These are phyloP conservation scores for Lolium rigidum DNA, from an alignment of 176 grass and related monocot species.

Conservation along the genomic window DNA sequence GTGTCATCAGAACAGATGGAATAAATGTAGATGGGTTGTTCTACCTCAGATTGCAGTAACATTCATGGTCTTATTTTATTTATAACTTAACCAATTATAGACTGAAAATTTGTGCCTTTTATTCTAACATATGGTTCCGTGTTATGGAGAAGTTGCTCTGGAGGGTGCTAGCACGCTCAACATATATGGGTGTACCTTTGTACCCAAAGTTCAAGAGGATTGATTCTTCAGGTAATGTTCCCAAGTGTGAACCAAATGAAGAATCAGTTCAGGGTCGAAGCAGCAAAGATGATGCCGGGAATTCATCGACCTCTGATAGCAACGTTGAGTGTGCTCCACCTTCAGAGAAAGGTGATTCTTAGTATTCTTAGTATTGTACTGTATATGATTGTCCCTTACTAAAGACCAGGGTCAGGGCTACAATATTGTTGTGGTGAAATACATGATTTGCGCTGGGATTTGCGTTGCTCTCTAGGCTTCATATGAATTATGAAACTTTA, in stretches of 20 bases:
- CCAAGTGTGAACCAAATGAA: no score
- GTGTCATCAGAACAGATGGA: background rate
- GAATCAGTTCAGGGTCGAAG: background rate
- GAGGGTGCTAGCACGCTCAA: no score
- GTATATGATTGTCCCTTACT: background rate
- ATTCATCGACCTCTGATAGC: background rate
- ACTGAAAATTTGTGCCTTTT: background rate
- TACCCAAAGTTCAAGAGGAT: background rate
- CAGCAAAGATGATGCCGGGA: slow-evolving; percentile 42
- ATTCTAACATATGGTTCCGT: background rate
- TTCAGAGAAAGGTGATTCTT: background rate
- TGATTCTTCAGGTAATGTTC: background rate
- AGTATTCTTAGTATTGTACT: background rate
- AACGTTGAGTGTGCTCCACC: background rate
- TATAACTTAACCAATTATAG: background rate
- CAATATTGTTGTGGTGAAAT: no score
- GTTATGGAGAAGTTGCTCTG: no score
- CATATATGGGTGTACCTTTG: background rate
- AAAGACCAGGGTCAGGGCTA: background rate
- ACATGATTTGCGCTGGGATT: background rate
- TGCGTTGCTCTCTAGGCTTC: background rate
- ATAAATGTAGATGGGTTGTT: background rate
- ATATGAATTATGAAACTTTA: background rate
- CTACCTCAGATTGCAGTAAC: background rate
- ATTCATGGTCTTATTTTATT: background rate